Evolutionary conservation across 208 protist genomes (phyloP).

Genomic region (Blechomonas ayalai): DNA sequence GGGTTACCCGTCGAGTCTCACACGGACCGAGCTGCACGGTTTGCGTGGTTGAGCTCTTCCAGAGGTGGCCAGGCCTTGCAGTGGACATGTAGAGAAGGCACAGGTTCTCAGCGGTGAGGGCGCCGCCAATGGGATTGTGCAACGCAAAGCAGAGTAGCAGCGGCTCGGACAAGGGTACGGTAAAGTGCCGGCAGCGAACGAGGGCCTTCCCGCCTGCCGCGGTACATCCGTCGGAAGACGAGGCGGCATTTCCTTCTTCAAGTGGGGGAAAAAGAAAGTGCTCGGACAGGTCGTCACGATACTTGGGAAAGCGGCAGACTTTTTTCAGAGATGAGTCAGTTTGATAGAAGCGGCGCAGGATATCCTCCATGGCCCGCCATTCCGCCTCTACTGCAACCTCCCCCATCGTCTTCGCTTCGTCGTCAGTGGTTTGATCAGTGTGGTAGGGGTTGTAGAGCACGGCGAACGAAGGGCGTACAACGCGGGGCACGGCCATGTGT

Average conservation of each 20-base stretch:
- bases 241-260: background rate
- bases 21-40: slow-evolving; percentile 31
- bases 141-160: slow-evolving; percentile 53
- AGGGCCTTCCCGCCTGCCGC: background rate
- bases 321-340: background rate
- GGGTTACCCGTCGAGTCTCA: slow-evolving; percentile 21
- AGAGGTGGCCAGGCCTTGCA: slow-evolving; percentile 35
- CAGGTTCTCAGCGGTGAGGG: slow-evolving; percentile 33
- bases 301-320: slow-evolving; percentile 9
- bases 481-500: slow-evolving; percentile 63
- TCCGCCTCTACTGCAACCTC: slow-evolving; percentile 34
- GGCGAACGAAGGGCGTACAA: slow-evolving; percentile 38
- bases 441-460: slow-evolving; percentile 47
- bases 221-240: slow-evolving; percentile 1
- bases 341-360: slow-evolving; percentile 15
- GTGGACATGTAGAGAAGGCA: slow-evolving; percentile 57
- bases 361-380: slow-evolving; percentile 67
- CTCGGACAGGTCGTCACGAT: slow-evolving; percentile 3
- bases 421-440: slow-evolving; percentile 36
- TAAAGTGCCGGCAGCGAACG: slow-evolving; percentile 7
- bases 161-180: slow-evolving; percentile 47
- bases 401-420: slow-evolving; percentile 20
- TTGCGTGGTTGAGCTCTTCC: slow-evolving; percentile 56
- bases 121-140: slow-evolving; percentile 47
- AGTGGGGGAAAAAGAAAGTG: slow-evolving; percentile 1